Evolutionary conservation across 768 basidiomycete species (phyloP).

Genomic region (Sistotremastrum niveocremeum): DNA sequence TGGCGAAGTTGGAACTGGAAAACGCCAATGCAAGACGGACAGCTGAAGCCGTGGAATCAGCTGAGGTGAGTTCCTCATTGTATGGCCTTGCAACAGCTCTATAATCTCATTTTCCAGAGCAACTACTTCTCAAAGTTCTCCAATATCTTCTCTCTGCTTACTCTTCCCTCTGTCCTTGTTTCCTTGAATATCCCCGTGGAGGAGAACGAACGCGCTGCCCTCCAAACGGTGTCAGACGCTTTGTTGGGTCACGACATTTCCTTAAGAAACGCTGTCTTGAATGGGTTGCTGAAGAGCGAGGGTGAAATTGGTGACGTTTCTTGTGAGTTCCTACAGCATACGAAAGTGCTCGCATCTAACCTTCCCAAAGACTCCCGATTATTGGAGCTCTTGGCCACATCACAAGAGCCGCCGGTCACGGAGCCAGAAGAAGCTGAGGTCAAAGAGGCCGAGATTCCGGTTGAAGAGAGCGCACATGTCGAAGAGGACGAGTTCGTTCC

Average conservation of each 20-base stretch:
- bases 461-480: conserved; percentile 4
- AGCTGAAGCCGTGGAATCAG: conserved; percentile 38
- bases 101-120: not conserved
- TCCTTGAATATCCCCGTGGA: conserved; percentile 27
- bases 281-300: conserved; percentile 40
- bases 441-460: not conserved
- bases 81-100: not conserved
- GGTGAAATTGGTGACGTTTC: conserved; percentile 50
- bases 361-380: too few species aligned
- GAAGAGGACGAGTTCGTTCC: conserved; percentile 2
- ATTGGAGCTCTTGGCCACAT: not conserved
- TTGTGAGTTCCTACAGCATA: conserved; percentile 31
- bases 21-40: conserved; percentile 42
- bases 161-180: conserved; percentile 32
- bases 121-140: conserved; percentile 21
- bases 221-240: conserved; percentile 38
- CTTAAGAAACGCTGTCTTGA: conserved; percentile 34
- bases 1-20: conserved; percentile 42
- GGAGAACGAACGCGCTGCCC: conserved; percentile 37
- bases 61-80: conserved; percentile 33
- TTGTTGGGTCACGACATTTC: conserved; percentile 45
- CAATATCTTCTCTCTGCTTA: conserved; percentile 44
- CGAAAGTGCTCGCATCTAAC: too few species aligned
- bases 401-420: conserved; percentile 18
- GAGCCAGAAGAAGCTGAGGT: conserved; percentile 16